Conservation (phyloP, 2,329 filamentous ascomycete species). For the Aphanoascus verrucosus region DNA sequence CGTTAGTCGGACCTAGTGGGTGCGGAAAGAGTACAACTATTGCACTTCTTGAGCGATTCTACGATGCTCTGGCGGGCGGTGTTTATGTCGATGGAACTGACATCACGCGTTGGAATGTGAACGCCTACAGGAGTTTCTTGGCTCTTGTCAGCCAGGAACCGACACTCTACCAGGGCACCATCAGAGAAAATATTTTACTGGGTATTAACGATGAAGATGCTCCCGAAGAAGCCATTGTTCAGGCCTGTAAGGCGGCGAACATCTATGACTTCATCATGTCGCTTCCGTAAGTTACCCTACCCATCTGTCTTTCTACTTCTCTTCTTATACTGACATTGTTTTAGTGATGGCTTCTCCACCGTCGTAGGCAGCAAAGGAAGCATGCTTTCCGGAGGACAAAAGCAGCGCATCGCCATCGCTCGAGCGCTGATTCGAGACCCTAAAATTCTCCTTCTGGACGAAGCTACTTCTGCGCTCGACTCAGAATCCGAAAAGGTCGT, state of each 20-base stretch:
- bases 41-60: constrained; percentile 84
- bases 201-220: constrained; percentile 58
- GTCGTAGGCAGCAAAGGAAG: constrained; percentile 77
- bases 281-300: constrained; percentile 46
- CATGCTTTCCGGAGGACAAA: constrained; percentile 81
- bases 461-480: constrained; percentile 52
- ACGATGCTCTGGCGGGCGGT: constrained; percentile 71
- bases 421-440: constrained; percentile 84
- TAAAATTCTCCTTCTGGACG: constrained; percentile 72
- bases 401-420: constrained; percentile 89
- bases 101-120: constrained; percentile 69
- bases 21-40: constrained; percentile 94
- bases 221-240: constrained; percentile 59
- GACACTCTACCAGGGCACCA: constrained; percentile 84
- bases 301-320: neutral
- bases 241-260: constrained; percentile 79
- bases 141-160: constrained; percentile 91
- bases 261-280: constrained; percentile 84
- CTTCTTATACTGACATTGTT: constrained; percentile 18
- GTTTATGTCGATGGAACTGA: constrained; percentile 75
- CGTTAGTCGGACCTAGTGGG: constrained; percentile 84
- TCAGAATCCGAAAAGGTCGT: constrained; percentile 43
- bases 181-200: constrained; percentile 80
- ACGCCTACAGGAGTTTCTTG: constrained; percentile 71
- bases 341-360: constrained; percentile 66